phyloP scores from a whole-genome alignment of 2,329 filamentous ascomycete species.

The Aureobasidium leucospermi region DNA sequence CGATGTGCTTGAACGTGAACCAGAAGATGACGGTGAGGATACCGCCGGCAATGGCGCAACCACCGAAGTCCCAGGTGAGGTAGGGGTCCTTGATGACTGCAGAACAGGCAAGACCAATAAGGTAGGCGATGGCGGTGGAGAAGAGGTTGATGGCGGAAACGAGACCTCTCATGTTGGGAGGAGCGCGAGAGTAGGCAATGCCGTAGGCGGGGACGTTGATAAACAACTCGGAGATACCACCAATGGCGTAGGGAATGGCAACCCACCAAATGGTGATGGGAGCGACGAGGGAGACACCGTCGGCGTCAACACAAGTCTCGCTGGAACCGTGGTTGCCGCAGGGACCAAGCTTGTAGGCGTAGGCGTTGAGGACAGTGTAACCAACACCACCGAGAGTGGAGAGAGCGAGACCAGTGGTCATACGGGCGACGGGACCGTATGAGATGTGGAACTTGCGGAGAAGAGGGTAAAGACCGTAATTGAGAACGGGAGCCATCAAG shows the following conservation, averaged over 20 bases:
- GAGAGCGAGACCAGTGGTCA: conserved; percentile 42
- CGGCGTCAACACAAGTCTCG: conserved; percentile 27
- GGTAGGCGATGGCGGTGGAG: conserved; percentile 32
- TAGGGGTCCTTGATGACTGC: conserved; percentile 38
- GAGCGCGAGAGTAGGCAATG: conserved; percentile 37
- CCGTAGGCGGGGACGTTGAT: conserved; percentile 40
- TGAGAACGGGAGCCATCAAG: conserved; percentile 35
- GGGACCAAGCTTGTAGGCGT: conserved; percentile 40
- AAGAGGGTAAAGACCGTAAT: conserved; percentile 38
- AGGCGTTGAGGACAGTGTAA: conserved; percentile 36
- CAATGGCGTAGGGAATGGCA: conserved; percentile 31
- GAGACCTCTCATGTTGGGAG: conserved; percentile 36
- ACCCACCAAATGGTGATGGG: conserved; percentile 39
- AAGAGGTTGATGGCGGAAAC: conserved; percentile 37
- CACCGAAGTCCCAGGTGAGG: conserved; percentile 43
- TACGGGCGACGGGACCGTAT: conserved; percentile 44
- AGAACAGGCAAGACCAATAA: conserved; percentile 27
- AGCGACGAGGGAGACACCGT: conserved; percentile 26
- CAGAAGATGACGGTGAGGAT: conserved; percentile 44
- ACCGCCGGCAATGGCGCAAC: conserved; percentile 42
- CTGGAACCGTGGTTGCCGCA: conserved; percentile 36
- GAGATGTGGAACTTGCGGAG: conserved; percentile 33
- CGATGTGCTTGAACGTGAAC: conserved; percentile 38
- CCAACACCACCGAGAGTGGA: conserved; percentile 39
- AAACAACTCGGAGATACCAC: conserved; percentile 34